Evolutionary conservation across 1,284 basidiomycete species (phyloP).

Genomic region (Ustilago loliicola): DNA sequence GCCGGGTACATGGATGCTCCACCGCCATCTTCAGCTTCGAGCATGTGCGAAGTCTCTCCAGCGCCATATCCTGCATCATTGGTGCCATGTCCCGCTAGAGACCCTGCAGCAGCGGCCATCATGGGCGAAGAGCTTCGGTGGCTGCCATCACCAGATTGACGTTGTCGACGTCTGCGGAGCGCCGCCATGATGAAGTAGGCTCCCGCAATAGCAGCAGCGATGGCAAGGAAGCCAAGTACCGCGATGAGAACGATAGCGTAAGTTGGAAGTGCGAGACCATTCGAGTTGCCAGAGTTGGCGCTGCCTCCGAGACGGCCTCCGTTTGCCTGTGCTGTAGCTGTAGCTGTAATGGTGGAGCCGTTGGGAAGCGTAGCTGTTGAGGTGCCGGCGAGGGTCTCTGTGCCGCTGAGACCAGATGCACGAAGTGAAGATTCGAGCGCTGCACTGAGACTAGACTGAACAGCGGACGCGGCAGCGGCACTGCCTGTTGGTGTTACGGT

Average conservation of each 20-base stretch:
- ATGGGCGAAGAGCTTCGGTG: slow-evolving; percentile 53
- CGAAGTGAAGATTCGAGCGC: slow-evolving; percentile 53
- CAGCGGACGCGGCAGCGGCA: slow-evolving; percentile 35
- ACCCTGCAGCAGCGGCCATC: slow-evolving; percentile 51
- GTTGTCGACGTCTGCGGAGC: slow-evolving; percentile 41
- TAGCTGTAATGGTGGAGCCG: slow-evolving; percentile 57
- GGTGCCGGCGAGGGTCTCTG: slow-evolving; percentile 57
- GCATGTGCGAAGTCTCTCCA: slow-evolving; percentile 49
- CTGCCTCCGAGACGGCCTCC: slow-evolving; percentile 45
- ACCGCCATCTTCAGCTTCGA: slow-evolving; percentile 28
- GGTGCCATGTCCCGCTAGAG: slow-evolving; percentile 31
- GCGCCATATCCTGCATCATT: slow-evolving; percentile 24
- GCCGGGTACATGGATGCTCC: slow-evolving; percentile 3
- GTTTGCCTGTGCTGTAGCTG: slow-evolving; percentile 62
- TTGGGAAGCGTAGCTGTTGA: slow-evolving; percentile 59
- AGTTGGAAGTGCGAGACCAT: slow-evolving; percentile 49
- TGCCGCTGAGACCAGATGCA: slow-evolving; percentile 55
- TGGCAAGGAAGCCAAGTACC: slow-evolving; percentile 62
- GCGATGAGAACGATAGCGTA: slow-evolving; percentile 65
- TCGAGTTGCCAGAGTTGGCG: slow-evolving; percentile 20
- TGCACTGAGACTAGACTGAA: slow-evolving; percentile 55
- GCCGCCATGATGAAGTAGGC: slow-evolving; percentile 59
- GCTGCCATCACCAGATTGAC: slow-evolving; percentile 37
- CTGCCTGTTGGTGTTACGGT: slow-evolving; percentile 18
- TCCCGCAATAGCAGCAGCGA: slow-evolving; percentile 48